Base-by-base conservation (phyloP, 768 basidiomycete genomes). In the Podaxis sp. region DNA sequence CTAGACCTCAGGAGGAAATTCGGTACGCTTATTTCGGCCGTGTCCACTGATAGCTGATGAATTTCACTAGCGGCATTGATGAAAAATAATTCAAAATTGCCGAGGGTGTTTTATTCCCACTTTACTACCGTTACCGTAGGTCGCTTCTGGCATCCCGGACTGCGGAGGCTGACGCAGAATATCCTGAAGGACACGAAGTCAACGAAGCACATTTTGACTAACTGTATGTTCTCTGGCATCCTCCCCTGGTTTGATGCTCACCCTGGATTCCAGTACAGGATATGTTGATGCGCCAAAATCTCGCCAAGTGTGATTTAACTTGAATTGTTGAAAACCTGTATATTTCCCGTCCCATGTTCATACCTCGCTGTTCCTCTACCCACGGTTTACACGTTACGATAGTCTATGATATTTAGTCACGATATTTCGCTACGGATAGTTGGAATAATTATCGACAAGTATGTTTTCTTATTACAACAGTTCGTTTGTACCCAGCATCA, bases 91-190 rank as follows among this genome's bases (percentile, higher is more conserved):
- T 82, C 80, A 1, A 72, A 74, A 1, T 59, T 71, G 10, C 70
- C 74, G 14, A 77, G 87, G 50, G 73, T 79, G 2, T 87, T 86
- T 66, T 88, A 86, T 64, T 83, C 80, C 64, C 88, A 89, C 72
- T 77, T 87, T 59, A 89, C 88, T 7, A 79, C 83, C 1, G 87
- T 86, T 5, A 89, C 84, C 61, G 88, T 88, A 57, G 62, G 82
- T 71, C 27, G 36, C 18, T 14, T 54, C 18, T 16, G 58, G 21
- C 32, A 47, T 53, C n/a, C 21, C 5, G 55, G 11, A 40, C 25
- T 14, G 50, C 35, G 18, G 27, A 38, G 11, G 27, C 67, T 66
- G 52, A 62, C 14, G 23, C 14, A 10, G 46, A 46, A 54, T 52
- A 58, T 35, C 56, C 47, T 64, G 42, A 64, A 87, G 84, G 83